Evolutionary conservation across 192 early-diverging fungal species (phyloP).

Genomic region (Glomus cerebriforme): DNA sequence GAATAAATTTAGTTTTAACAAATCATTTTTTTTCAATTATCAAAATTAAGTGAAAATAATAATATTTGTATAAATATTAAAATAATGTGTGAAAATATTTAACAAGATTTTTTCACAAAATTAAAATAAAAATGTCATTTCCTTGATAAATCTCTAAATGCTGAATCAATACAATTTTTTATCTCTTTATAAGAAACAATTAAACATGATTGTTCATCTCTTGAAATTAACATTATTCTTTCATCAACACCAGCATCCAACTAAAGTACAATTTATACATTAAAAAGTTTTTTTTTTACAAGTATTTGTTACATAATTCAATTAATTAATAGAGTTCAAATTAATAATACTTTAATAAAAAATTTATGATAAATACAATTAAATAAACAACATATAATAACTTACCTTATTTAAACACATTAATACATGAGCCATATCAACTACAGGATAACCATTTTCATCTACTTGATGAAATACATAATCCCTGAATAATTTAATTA

Average conservation of each 20-base stretch:
- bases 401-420: conserved; percentile 92
- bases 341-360: no score
- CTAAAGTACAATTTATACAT: conserved; percentile 44
- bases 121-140: background rate
- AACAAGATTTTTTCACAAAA: no score
- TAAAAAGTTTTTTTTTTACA: no score
- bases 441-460: conserved; percentile 74
- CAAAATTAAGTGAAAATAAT: no score
- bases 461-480: conserved; percentile 98
- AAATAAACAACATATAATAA: background rate
- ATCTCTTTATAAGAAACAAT: conserved; percentile 96
- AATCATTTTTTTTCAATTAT: no score
- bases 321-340: background rate
- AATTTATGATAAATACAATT: no score
- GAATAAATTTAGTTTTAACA: no score
- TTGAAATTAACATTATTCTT: conserved; percentile 91
- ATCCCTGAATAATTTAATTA: conserved; percentile 97
- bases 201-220: conserved; percentile 96
- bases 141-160: conserved; percentile 77
- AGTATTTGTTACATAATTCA: no score
- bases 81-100: no score
- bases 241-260: conserved; percentile 94
- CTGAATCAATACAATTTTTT: conserved; percentile 85
- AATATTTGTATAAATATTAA: no score
- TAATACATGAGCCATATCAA: conserved; percentile 92